Percentiles rank a stretch among this genome's conserved stretches.
phyloP scores from a whole-genome alignment of 2,329 filamentous ascomycete species.

The Chaetomiaceae sp. region DNA sequence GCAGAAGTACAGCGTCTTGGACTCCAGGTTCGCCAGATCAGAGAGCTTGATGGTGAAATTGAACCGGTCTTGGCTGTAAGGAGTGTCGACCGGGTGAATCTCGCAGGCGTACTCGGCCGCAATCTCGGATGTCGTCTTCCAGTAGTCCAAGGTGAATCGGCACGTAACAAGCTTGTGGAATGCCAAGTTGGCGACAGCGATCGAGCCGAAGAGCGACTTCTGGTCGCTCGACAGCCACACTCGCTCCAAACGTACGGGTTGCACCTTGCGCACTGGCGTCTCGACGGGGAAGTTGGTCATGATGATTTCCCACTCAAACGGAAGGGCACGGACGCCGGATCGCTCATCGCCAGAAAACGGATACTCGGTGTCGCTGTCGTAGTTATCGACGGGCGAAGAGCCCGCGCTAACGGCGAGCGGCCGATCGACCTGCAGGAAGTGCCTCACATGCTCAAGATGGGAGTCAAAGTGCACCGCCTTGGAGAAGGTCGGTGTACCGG shows the following conservation, averaged over 20 bases:
- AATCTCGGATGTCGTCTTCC: conserved; percentile 97
- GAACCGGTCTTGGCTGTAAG: conserved; percentile 76
- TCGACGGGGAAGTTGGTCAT: conserved; percentile 77
- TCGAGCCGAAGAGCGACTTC: conserved; percentile 75
- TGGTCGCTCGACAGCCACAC: conserved; percentile 86
- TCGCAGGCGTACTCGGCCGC: conserved; percentile 82
- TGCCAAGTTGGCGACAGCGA: conserved; percentile 81
- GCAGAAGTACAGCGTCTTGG: conserved; percentile 89
- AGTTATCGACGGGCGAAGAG: conserved; percentile 82
- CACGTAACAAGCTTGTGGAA: conserved; percentile 88
- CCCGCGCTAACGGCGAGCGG: conserved; percentile 94
- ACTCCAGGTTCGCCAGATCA: conserved; percentile 84
- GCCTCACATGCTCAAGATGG: conserved; percentile 89
- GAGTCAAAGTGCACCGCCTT: conserved; percentile 99
- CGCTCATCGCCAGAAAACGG: conserved; percentile 63
- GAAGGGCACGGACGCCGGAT: conserved; percentile 38
- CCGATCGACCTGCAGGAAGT: conserved; percentile 90
- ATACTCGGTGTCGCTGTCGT: conserved; percentile 84
- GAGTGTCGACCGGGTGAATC: conserved; percentile 59
- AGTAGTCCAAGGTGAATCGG: conserved; percentile 94
- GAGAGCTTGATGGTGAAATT: conserved; percentile 90
- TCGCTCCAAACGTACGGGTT: conserved; percentile 75
- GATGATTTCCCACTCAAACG: conserved; percentile 82
- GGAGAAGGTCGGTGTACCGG: conserved; percentile 89
- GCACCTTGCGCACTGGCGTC: conserved; percentile 53